Evolutionary conservation across 78 protist genomes (phyloP), one percentile per base, ranked within the genome.

Genomic region (Isochrysis galbana): DNA sequence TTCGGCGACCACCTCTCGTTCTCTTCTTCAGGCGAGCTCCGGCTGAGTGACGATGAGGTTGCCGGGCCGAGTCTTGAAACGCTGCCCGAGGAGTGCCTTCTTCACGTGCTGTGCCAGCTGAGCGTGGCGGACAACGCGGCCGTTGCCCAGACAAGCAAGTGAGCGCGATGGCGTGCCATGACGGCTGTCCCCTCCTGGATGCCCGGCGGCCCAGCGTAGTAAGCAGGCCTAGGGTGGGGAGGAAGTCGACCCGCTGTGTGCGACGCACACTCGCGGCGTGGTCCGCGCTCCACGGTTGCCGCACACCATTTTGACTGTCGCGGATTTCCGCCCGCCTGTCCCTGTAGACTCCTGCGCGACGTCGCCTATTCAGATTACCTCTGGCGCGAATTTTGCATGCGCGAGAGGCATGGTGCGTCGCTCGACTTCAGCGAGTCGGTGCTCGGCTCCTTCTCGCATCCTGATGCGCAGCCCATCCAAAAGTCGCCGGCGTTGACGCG

Each of bases 401-500:
- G 39, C 80, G 80, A 41, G 14, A 5, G 36, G 39, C 80, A 70
- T 22, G 80, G 80, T 41, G n/a, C 5, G 21, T 70, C 42, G 14
- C 39, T 70, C 34, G 80, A 70, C 42, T 70, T 70, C 80, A 70
- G 22, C 42, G 80, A 70, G 41, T 17, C 34, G 7, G 61, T 51
- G 80, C 80, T 70, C 80, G 80, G 80, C 80, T n/a, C 42, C 39
- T 70, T 70, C 17, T 34, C n/a, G 42, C 80, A 70, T 17, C 80
- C 80, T 21, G 80, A 70, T 41, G 80, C 80, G 34, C 34, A 34
- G 21, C 80, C 80, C 23, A 7, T n/a, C 25, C 80, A 5, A 2
- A 17, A 4, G 80, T 1, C 80, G 80, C 80, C 41, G 80, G 45
- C 11, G 41, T 41, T 17, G 80, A 17, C n/a, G n/a, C 39, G 39